Evolutionary conservation across 2,329 filamentous ascomycete species (phyloP), one percentile per base, ranked within the genome.

Genomic region (Ceratocystis variospora): DNA sequence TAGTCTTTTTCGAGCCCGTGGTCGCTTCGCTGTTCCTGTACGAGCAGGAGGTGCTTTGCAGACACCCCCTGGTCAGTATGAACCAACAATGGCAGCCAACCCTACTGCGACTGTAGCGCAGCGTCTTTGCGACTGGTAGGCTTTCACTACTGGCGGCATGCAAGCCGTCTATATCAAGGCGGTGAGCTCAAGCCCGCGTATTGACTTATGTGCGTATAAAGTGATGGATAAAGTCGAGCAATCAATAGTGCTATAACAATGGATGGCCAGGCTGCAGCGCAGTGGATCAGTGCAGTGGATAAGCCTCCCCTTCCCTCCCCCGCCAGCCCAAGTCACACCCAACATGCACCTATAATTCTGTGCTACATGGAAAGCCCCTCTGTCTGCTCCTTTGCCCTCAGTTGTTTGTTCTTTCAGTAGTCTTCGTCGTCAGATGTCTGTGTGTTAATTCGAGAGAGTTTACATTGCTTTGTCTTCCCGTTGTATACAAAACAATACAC

Each of bases 401-500:
- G 33, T 37, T 37, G 8, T 37, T 37, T 37, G 33, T 37, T 37
- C 33, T 37, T 8, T 37, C 33, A 3, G 33, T 37, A 8, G 33
- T 37, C 2, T 37, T 8, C 33, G 12, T 37, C 8, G 33, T 37
- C 33, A 12, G 33, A 12, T 37, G 33, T 37, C 33, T 10, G 33
- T 12, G 17, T 50, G 46, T 50, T n/a, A 22, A 10, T 50, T 50
- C 7, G 17, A 50, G 46, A 22, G 22, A 12, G 22, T n/a, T 55
- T 28, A 28, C 22, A 33, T 31, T 59, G 28, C 53, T 59, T 59
- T 59, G 53, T 59, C 22, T 59, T 59, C 53, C 53, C 25, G 7
- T 59, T 59, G 53, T 33, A 59, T 59, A 59, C 53, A 17, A 33
- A 19, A 37, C 53, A 59, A 37, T 59, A 59, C 53, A 59, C 53